Evolutionary conservation across 345 rosid genomes (phyloP).

Genomic region (Leavenworthia alabamica): DNA sequence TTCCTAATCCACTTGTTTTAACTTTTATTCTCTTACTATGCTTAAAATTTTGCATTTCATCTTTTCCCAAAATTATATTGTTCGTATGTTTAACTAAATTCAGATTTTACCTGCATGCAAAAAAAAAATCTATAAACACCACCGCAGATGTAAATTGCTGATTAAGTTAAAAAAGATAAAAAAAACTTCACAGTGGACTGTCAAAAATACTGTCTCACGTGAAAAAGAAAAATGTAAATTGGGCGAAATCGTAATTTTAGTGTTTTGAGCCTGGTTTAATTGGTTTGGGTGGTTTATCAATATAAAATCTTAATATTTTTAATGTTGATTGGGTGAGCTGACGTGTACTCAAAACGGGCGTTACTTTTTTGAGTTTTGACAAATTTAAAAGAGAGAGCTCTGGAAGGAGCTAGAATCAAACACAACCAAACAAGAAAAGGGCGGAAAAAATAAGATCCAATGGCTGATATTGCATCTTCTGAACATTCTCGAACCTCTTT

Average conservation of each 20-base stretch:
- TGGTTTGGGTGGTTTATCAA: no score
- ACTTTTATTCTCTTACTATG: neutral
- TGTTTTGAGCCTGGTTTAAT: no score
- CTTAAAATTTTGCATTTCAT: neutral
- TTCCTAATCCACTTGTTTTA: neutral
- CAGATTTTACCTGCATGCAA: no score
- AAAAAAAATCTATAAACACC: neutral
- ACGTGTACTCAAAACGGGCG: neutral
- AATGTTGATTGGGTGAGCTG: neutral
- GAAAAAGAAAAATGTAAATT: no score
- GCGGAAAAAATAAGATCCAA: constrained; percentile 21
- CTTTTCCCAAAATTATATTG: neutral
- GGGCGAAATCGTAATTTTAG: no score
- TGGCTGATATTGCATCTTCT: constrained; percentile 6
- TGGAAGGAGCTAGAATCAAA: constrained; percentile 24
- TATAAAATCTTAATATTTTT: no score
- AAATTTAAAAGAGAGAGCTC: neutral
- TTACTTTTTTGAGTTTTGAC: neutral
- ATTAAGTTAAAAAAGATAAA: no score
- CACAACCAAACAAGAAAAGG: no score
- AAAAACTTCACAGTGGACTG: no score
- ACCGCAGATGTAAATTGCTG: no score
- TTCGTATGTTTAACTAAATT: neutral
- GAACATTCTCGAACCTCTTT: constrained; percentile 26
- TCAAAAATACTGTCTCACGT: no score